Percentiles rank a stretch among this genome's conserved stretches.
phyloP scores from a whole-genome alignment of 371 early-diverging fungal genomes.

The Saksenaea vasiformis region DNA sequence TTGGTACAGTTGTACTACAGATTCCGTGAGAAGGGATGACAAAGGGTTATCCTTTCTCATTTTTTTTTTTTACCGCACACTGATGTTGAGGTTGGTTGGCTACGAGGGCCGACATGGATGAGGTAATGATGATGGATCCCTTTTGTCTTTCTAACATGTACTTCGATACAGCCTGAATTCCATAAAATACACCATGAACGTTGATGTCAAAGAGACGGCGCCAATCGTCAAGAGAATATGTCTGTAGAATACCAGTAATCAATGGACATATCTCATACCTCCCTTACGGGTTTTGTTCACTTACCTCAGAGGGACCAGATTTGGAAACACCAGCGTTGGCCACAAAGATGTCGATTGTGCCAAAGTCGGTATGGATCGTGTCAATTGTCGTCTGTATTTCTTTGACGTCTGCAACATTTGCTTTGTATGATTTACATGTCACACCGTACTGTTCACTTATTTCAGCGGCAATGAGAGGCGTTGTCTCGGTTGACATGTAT shows the following conservation, averaged over 20 bases:
- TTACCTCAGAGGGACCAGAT: slow-evolving; percentile 39
- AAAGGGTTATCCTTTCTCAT: neutral
- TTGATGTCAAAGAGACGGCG: slow-evolving; percentile 46
- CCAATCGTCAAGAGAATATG: slow-evolving; percentile 39
- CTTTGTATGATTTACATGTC: slow-evolving; percentile 47
- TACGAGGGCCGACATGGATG: slow-evolving; percentile 46
- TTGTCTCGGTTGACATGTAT: slow-evolving; percentile 47
- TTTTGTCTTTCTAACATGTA: slow-evolving; percentile 35
- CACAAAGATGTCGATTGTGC: slow-evolving; percentile 47
- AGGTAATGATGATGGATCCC: slow-evolving; percentile 45
- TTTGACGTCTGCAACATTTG: slow-evolving; percentile 34
- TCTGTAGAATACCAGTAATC: slow-evolving; percentile 8
- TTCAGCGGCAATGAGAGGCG: slow-evolving; percentile 38
- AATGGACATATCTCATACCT: neutral
- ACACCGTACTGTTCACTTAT: slow-evolving; percentile 38
- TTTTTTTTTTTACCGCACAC: slow-evolving; percentile 33
- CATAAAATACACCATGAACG: slow-evolving; percentile 49
- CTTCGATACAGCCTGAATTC: slow-evolving; percentile 42
- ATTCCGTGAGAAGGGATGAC: neutral
- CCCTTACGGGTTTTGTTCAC: neutral
- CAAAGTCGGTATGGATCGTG: slow-evolving; percentile 43
- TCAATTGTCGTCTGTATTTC: slow-evolving; percentile 34
- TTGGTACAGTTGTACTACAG: slow-evolving; percentile 40
- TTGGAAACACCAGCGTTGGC: slow-evolving; percentile 51
- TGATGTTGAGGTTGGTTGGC: slow-evolving; percentile 52